These are phyloP conservation scores for Bipolaris gigantea DNA, from an alignment of 2,329 filamentous ascomycete species.

Conservation along the genomic window DNA sequence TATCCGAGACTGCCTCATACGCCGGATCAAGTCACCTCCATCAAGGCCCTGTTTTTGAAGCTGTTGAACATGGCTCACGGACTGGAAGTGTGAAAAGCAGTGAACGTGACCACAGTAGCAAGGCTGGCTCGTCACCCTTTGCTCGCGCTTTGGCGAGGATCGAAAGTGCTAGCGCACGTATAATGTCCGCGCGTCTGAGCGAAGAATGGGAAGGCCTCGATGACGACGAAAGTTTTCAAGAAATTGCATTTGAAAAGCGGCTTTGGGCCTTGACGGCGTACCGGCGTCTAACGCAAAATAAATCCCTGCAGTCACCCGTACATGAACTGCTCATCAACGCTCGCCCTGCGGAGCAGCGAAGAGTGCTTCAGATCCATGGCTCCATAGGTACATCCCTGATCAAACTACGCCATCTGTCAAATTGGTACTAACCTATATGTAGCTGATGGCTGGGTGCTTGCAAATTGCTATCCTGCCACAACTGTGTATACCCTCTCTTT, in stretches of 20 bases:
- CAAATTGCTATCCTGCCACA: conserved; percentile 27
- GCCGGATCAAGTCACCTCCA: neutral
- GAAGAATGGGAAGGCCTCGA: conserved; percentile 35
- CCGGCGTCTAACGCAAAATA: conserved; percentile 32
- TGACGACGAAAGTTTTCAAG: conserved; percentile 31
- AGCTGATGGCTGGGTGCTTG: conserved; percentile 35
- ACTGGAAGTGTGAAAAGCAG: conserved; percentile 23
- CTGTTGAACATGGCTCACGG: conserved; percentile 25
- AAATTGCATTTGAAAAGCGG: conserved; percentile 33
- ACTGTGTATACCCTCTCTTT: conserved; percentile 33
- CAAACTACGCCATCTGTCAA: neutral
- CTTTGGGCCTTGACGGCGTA: conserved; percentile 33
- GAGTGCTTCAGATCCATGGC: conserved; percentile 31
- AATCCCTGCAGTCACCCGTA: conserved; percentile 30
- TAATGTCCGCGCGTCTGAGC: conserved; percentile 28
- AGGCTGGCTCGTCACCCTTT: conserved; percentile 24
- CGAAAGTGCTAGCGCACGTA: conserved; percentile 30
- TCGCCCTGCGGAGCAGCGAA: conserved; percentile 26
- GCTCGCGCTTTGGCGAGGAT: conserved; percentile 31
- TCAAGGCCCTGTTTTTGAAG: conserved; percentile 15
- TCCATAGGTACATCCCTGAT: conserved; percentile 21
- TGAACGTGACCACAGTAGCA: conserved; percentile 18
- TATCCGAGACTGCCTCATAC: conserved; percentile 15
- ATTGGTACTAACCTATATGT: conserved; percentile 7
- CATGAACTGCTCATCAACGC: conserved; percentile 28